These are phyloP conservation scores for Cladosporium velox DNA, from an alignment of 2,329 filamentous ascomycete genomes.

Conservation along the genomic window DNA sequence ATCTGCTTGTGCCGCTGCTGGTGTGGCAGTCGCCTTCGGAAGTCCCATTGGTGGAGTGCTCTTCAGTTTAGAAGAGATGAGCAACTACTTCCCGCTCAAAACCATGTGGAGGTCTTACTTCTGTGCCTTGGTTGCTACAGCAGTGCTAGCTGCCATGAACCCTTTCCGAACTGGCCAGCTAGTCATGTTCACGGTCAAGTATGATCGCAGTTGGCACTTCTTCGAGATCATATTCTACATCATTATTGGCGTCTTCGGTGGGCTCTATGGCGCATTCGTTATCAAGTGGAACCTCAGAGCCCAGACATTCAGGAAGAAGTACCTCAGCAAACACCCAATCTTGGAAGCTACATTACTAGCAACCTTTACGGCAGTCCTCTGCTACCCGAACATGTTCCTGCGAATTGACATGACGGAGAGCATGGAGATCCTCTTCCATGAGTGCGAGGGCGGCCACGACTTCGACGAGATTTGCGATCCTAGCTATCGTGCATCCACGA, in stretches of 20 bases:
- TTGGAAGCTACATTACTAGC: constrained; percentile 85
- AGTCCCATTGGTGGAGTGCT: constrained; percentile 95
- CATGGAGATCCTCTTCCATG: constrained; percentile 96
- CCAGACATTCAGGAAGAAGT: constrained; percentile 92
- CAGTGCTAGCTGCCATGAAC: constrained; percentile 92
- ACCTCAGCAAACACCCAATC: constrained; percentile 79
- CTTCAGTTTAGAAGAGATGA: constrained; percentile 98
- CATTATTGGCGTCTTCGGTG: constrained; percentile 87
- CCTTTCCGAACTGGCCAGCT: constrained; percentile 95
- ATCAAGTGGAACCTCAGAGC: constrained; percentile 96
- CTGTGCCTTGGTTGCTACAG: constrained; percentile 91
- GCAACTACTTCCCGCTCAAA: constrained; percentile 92
- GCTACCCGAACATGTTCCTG: constrained; percentile 93
- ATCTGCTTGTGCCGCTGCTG: constrained; percentile 90
- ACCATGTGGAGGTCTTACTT: constrained; percentile 99
- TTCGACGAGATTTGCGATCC: constrained; percentile 85
- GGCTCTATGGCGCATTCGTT: constrained; percentile 91
- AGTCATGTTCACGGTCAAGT: constrained; percentile 98
- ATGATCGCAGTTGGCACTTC: constrained; percentile 96
- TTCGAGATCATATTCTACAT: constrained; percentile 95
- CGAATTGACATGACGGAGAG: constrained; percentile 99
- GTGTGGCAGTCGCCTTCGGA: constrained; percentile 94
- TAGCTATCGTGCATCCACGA: constrained; percentile 67
- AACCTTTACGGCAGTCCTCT: constrained; percentile 82
- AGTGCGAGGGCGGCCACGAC: constrained; percentile 86